phyloP scores from a whole-genome alignment of 192 early-diverging fungal species.

The Mortierella antarctica region DNA sequence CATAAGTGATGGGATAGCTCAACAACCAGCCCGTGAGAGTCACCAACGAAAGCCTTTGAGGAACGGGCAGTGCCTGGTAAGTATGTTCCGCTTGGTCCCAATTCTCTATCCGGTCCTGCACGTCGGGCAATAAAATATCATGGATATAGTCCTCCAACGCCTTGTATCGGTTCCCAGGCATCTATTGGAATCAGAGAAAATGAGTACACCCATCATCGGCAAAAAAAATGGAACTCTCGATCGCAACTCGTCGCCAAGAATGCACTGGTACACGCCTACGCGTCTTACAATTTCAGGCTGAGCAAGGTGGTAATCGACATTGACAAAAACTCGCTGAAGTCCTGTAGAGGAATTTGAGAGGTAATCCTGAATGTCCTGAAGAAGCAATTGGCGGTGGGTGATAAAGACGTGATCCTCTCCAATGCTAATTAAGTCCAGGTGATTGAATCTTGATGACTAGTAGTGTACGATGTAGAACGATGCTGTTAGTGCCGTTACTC shows the following conservation, averaged over 20 bases:
- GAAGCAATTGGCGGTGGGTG: conserved; percentile 30
- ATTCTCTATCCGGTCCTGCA: conserved; percentile 25
- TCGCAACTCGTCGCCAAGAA: neutral
- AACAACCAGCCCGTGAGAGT: conserved; percentile 48
- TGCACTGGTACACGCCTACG: neutral
- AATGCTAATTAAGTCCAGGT: conserved; percentile 39
- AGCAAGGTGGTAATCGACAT: conserved; percentile 39
- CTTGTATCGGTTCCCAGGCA: conserved; percentile 35
- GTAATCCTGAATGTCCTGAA: conserved; percentile 42
- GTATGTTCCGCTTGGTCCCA: conserved; percentile 42
- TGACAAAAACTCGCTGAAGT: conserved; percentile 46
- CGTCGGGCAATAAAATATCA: conserved; percentile 15
- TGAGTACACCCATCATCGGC: neutral
- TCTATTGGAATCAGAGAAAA: conserved; percentile 2
- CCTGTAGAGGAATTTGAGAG: conserved; percentile 23
- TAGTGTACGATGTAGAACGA: neutral
- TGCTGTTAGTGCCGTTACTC: neutral
- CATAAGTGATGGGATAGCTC: conserved; percentile 50
- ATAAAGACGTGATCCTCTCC: conserved; percentile 50
- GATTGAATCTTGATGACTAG: conserved; percentile 41
- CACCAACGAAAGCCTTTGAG: conserved; percentile 27
- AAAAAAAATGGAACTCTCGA: neutral
- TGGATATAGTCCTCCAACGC: conserved; percentile 31
- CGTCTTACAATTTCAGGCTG: conserved; percentile 44
- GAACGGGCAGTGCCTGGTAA: conserved; percentile 18